Percentiles rank a stretch among this genome's conserved stretches.
phyloP scores from a whole-genome alignment of 2,329 filamentous ascomycete genomes.

The Phialocephala sp. region DNA sequence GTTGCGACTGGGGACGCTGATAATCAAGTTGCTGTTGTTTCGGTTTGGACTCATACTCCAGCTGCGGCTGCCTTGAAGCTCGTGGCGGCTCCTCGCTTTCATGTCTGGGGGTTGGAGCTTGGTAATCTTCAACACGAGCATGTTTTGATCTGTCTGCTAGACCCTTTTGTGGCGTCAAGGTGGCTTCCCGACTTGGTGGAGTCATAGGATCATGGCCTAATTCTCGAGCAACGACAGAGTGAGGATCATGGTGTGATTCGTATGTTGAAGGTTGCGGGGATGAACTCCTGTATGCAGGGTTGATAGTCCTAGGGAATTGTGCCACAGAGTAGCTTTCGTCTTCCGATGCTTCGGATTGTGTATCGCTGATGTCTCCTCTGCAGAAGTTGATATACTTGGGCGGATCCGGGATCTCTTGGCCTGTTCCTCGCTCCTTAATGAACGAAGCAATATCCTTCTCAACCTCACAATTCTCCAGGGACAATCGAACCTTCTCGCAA shows the following conservation, averaged over 20 bases:
- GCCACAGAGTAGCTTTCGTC: conserved; percentile 93
- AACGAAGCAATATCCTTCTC: conserved; percentile 92
- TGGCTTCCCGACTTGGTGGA: conserved; percentile 52
- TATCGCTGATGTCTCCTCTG: conserved; percentile 82
- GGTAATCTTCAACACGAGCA: conserved; percentile 34
- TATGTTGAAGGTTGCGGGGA: conserved; percentile 94
- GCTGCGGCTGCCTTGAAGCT: conserved; percentile 3
- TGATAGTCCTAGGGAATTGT: conserved; percentile 93
- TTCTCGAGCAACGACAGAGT: conserved; percentile 73
- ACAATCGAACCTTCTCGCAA: conserved; percentile 93
- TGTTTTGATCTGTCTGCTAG: conserved; percentile 34
- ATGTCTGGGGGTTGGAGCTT: conserved; percentile 24
- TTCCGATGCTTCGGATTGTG: conserved; percentile 80
- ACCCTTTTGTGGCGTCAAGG: conserved; percentile 57
- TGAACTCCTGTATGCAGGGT: conserved; percentile 92
- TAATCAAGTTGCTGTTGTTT: conserved; percentile 32
- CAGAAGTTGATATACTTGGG: conserved; percentile 99
- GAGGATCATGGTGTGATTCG: conserved; percentile 89
- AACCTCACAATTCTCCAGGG: conserved; percentile 93
- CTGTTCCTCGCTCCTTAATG: conserved; percentile 87
- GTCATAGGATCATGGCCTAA: conserved; percentile 61
- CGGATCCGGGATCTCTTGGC: conserved; percentile 95
- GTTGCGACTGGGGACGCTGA: conserved; percentile 19
- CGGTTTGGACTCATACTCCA: conserved; percentile 23
- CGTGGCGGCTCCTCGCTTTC: conserved; percentile 21